Conservation (phyloP, 2,329 filamentous ascomycete species). For the Huntiella omanensis region DNA sequence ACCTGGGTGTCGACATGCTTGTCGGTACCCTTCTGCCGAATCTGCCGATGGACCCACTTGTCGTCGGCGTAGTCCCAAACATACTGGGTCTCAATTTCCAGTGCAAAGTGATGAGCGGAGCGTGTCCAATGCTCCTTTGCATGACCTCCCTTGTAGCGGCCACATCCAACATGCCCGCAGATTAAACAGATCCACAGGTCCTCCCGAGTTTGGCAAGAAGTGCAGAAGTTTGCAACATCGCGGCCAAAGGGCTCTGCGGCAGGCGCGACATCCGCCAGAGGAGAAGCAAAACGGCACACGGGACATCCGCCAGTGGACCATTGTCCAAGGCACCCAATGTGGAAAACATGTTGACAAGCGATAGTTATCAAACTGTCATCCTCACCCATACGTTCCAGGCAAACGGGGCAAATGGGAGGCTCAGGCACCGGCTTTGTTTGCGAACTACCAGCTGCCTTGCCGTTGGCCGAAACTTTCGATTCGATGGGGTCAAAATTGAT, state of each 20-base stretch:
- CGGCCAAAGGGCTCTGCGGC: conserved; percentile 32
- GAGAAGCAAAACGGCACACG: conserved; percentile 71
- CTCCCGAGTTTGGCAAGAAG: conserved; percentile 56
- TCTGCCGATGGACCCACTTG: conserved; percentile 86
- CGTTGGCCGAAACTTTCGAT: conserved; percentile 18
- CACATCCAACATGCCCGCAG: conserved; percentile 82
- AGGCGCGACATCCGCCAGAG: conserved; percentile 26
- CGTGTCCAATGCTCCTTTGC: conserved; percentile 87
- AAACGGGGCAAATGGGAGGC: conserved; percentile 88
- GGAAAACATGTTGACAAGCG: conserved; percentile 92
- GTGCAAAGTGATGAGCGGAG: conserved; percentile 74
- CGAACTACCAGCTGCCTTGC: conserved; percentile 17
- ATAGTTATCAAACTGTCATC: conserved; percentile 90
- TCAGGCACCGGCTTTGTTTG: conserved; percentile 72
- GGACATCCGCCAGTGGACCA: conserved; percentile 92
- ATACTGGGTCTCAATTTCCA: conserved; percentile 83
- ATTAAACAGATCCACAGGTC: conserved; percentile 94
- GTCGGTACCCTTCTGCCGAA: conserved; percentile 81
- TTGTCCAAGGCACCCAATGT: conserved; percentile 87
- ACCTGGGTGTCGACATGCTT: conserved; percentile 54
- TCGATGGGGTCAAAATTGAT: conserved; percentile 60
- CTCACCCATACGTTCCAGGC: conserved; percentile 94
- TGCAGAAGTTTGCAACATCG: conserved; percentile 51
- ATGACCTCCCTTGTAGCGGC: conserved; percentile 82
- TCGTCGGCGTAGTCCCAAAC: conserved; percentile 98